Base-by-base conservation (phyloP, 202 grass and related monocot genomes). In the Setaria italica region DNA sequence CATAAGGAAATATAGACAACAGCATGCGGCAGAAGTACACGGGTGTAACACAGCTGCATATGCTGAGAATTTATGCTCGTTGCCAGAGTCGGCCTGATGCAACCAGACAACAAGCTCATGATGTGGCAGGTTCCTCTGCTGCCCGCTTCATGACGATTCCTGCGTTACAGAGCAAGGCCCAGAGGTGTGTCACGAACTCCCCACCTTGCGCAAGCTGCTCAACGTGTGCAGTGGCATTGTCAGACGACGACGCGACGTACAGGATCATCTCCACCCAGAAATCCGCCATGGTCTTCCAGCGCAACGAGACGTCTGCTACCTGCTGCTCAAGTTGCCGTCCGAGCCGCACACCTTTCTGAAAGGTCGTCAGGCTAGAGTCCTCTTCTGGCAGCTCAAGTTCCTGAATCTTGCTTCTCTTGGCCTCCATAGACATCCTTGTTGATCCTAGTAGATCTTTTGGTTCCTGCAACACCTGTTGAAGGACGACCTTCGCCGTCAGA, bases 171-270 rank as follows among this genome's bases (percentile, higher is more conserved):
- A 86, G 74, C 47, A 86, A 1, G 7, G 50, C 84, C 84, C 76
- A 86, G 53, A 86, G 43, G 35, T 86, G 84, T 2, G 75, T 85
- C 25, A 85, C 14, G 39, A 85, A 79, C 65, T 86, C 84, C 25
- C 84, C 84, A 1, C 84, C 84, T 8, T 58, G 21, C 0, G 76
- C 65, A 7, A 86, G 66, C 4, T 16, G 25, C 50, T 71, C 37
- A 3, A 30, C 7, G 17, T 84, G 72, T 1, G 9, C 30, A 0
- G 16, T 5, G 1, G 60, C 59, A 11, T 76, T 67, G 30, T 76
- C 72, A 0, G 82, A 46, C 0, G 82, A 84, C 0, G 72, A 62
- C 0, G 62, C 82, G 1, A 85, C 20, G 20, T 43, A 67, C 43
- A 85, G 48, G 3, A 69, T 67, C 12, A 30, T 29, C 59, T 77